Evolutionary conservation across 371 early-diverging fungal genomes (phyloP).

Genomic region (Phascolomyces articulosus): DNA sequence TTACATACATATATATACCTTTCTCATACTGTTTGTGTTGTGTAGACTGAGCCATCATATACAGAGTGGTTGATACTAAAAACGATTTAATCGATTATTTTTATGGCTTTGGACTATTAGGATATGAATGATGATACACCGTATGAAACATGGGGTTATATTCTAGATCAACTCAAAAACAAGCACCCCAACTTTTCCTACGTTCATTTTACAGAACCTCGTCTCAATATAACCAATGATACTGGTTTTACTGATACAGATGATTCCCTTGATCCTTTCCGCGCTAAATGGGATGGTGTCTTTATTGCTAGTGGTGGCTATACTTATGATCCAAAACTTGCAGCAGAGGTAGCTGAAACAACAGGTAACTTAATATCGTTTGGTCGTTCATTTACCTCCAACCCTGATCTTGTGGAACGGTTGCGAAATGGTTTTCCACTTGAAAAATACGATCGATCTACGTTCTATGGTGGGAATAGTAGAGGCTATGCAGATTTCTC

Average conservation of each 20-base stretch:
- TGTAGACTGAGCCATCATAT: too few relatives aligned
- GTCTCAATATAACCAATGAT: conserved; percentile 7
- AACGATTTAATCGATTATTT: too few relatives aligned
- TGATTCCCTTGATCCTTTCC: conserved; percentile 26
- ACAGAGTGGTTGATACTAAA: too few relatives aligned
- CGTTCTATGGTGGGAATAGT: conserved; percentile 19
- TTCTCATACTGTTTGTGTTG: too few relatives aligned
- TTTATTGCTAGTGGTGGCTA: conserved; percentile 31
- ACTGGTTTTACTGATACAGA: not conserved
- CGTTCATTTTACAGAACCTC: conserved; percentile 34
- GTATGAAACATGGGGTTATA: conserved; percentile 33
- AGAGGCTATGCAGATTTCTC: conserved; percentile 31
- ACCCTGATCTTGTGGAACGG: conserved; percentile 35
- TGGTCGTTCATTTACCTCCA: conserved; percentile 37
- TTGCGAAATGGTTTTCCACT: conserved; percentile 23
- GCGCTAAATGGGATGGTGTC: conserved; percentile 29
- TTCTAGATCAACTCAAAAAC: conserved; percentile 20
- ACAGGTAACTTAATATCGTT: conserved; percentile 29
- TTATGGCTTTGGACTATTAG: too few relatives aligned
- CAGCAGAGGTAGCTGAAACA: conserved; percentile 20
- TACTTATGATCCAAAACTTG: conserved; percentile 14
- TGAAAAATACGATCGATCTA: conserved; percentile 25
- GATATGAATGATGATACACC: conserved; percentile 34
- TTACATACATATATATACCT: too few relatives aligned
- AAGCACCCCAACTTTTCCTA: conserved; percentile 29